Percentiles rank a stretch among this genome's conserved stretches.
Conservation (phyloP, 306 rosid species). For the Mimosa pudica region DNA sequence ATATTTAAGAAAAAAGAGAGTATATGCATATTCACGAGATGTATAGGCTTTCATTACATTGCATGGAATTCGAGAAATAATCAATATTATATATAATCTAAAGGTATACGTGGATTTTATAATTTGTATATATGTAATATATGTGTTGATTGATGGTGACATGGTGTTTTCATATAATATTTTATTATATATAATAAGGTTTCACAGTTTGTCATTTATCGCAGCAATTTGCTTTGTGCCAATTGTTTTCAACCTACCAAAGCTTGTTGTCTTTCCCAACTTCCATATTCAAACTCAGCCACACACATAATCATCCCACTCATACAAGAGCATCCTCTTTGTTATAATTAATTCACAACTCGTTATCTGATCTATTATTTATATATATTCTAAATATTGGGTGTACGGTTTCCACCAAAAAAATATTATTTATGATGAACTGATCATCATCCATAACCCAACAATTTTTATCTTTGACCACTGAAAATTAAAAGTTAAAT, state of each 20-base stretch:
- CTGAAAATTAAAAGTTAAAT: neutral
- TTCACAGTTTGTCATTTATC: neutral
- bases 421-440: neutral
- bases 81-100: neutral
- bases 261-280: neutral
- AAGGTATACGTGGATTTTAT: neutral
- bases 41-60: neutral
- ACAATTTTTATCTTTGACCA: neutral
- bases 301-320: neutral
- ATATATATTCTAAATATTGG: neutral
- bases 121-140: neutral
- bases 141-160: neutral
- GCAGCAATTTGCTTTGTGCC: conserved; percentile 3
- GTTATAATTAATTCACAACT: neutral
- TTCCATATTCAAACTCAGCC: neutral
- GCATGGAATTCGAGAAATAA: neutral
- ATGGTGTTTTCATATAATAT: neutral
- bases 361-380: neutral
- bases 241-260: neutral
- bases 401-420: conserved; percentile 1
- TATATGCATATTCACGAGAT: too few relatives aligned
- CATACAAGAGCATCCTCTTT: neutral
- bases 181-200: neutral
- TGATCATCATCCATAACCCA: neutral
- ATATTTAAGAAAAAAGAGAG: too few relatives aligned